Conservation (phyloP, 192 early-diverging fungal species). For the Neocallimastix lanati region DNA sequence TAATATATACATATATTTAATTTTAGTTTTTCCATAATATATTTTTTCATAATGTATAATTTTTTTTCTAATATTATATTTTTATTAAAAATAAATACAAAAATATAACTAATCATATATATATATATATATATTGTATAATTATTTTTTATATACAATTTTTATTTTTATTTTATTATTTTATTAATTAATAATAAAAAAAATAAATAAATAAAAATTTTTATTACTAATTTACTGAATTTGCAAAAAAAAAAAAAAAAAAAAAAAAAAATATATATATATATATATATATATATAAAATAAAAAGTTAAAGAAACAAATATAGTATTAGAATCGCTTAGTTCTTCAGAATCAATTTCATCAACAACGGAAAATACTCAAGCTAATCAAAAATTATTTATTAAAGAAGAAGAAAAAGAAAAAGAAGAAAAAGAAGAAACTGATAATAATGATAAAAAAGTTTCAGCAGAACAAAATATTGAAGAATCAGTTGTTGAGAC, state of each 20-base stretch:
- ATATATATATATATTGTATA: too few species aligned
- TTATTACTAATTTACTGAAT: too few species aligned
- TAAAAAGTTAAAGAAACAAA: background rate
- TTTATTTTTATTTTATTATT: too few species aligned
- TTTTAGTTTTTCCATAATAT: too few species aligned
- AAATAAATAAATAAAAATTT: too few species aligned
- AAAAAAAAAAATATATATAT: constrained; percentile 3
- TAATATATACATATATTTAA: background rate
- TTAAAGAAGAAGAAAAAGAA: background rate
- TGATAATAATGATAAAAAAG: background rate
- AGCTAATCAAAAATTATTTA: background rate
- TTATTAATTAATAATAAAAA: too few species aligned
- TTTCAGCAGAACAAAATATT: background rate
- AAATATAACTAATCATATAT: too few species aligned
- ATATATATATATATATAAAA: too few species aligned
- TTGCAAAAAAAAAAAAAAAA: constrained; percentile 3
- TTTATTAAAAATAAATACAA: too few species aligned
- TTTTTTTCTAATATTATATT: too few species aligned
- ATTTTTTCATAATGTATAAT: too few species aligned
- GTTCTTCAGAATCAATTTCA: background rate
- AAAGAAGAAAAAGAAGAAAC: background rate
- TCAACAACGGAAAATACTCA: background rate
- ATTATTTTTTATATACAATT: too few species aligned
- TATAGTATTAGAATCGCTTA: background rate
- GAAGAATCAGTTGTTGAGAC: background rate